Conservation (phyloP, 805 yeast genomes). For the Danielia reshetovae region DNA sequence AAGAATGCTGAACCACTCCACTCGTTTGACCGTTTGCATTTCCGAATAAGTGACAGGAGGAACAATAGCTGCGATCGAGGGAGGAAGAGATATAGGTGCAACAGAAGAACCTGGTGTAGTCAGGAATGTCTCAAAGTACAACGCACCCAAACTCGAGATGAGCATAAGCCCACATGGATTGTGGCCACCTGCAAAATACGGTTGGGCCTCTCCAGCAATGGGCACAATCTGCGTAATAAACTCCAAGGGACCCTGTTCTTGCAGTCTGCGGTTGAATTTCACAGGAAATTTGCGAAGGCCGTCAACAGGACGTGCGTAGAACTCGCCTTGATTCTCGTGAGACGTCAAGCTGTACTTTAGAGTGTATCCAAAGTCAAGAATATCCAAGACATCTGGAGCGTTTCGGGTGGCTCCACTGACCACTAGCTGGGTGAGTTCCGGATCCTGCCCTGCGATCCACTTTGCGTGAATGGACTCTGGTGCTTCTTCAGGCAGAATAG, state of each 20-base stretch:
- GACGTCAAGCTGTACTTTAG: constrained; percentile 79
- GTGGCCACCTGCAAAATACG: constrained; percentile 77
- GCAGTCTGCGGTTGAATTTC: constrained; percentile 17
- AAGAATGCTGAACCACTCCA: constrained; percentile 79
- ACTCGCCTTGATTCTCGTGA: constrained; percentile 75
- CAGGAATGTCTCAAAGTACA: constrained; percentile 34
- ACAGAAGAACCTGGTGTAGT: not conserved
- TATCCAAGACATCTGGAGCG: constrained; percentile 28
- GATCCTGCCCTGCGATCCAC: constrained; percentile 80
- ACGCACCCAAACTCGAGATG: constrained; percentile 57
- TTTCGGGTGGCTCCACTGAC: constrained; percentile 63
- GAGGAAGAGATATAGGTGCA: constrained; percentile 55
- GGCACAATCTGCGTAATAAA: constrained; percentile 27
- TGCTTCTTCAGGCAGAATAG: not conserved
- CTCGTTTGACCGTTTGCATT: constrained; percentile 51
- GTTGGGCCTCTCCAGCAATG: constrained; percentile 43
- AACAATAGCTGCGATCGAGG: constrained; percentile 72
- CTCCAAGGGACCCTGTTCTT: constrained; percentile 19
- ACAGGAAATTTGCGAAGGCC: constrained; percentile 29
- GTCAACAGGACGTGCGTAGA: constrained; percentile 58
- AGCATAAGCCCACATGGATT: constrained; percentile 66
- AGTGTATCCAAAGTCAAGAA: constrained; percentile 75
- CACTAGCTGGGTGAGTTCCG: constrained; percentile 73
- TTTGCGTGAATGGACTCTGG: constrained; percentile 31
- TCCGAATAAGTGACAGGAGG: constrained; percentile 61